These are phyloP conservation scores for Medicago truncatula DNA, from an alignment of 306 rosid genomes.

Conservation along the genomic window MtrunA17r5.0-ANR NC_053043.1:46791001-46791500, in stretches of 20 bases:
- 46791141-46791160: slow-evolving; percentile 95
- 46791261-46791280: slow-evolving; percentile 99
- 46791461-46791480: slow-evolving; percentile 96
- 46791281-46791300: slow-evolving; percentile 94
- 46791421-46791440: slow-evolving; percentile 97
- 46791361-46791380: slow-evolving; percentile 98
- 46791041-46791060: slow-evolving; percentile 97
- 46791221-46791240: slow-evolving; percentile 16
- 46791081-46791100: slow-evolving; percentile 91
- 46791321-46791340: slow-evolving; percentile 95
- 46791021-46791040: slow-evolving; percentile 90
- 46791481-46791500: slow-evolving; percentile 99
- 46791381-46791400: slow-evolving; percentile 93
- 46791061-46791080: slow-evolving; percentile 99
- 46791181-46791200: slow-evolving; percentile 12
- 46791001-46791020: slow-evolving; percentile 58
- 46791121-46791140: slow-evolving; percentile 97
- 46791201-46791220: not conserved
- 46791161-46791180: slow-evolving; percentile 49
- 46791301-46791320: slow-evolving; percentile 92
- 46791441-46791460: slow-evolving; percentile 97
- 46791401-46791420: slow-evolving; percentile 92
- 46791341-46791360: slow-evolving; percentile 98
- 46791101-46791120: slow-evolving; percentile 98
- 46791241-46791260: slow-evolving; percentile 36